Evolutionary conservation across 164 flowering plant genomes (phyloP), one percentile per base, ranked within the genome.

Genomic region (Magnolia officinalis): DNA sequence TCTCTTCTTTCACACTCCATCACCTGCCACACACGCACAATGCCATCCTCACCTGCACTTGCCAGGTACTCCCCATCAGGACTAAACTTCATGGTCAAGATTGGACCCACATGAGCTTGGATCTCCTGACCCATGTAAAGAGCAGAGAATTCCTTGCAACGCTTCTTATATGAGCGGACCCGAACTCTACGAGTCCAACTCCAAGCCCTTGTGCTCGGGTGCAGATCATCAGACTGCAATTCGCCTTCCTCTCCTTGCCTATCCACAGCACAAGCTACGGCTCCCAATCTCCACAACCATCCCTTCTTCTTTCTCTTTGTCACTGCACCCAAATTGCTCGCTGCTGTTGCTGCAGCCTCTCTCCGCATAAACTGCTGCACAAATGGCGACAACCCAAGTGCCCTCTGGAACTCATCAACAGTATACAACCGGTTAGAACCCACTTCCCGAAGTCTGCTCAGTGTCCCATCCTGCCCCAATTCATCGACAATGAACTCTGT

Each of bases 31-130:
- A 92, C 70, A 29, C 94, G 85, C 49, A 96, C 93, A 73, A 96
- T 65, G 49, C 90, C 83, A 83, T 96, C 99, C 81, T 91, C 96
- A 29, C 99, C 97, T 6, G 91, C 99, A 80, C 89, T 94, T 13
- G 98, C 98, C 72, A 96, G 82, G 78, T 85, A 91, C 78, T 86
- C 84, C 21, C 98, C 98, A 85, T 96, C 95, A 55, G 82, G 91
- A 83, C 98, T 96, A 79, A 96, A 96, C 77, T 96, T 96, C 99
- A 96, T 91, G 0, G 94, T 79, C 84, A 86, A 78, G 63, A 96
- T 92, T 64, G 92, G 73, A 72, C 99, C 99, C 16, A 85, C 78
- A 74, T 96, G 99, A 2, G 97, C 99, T 72, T 82, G 86, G 59
- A 94, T 89, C 75, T 90, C 94, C 80, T 94, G 99, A 18, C 89